These are phyloP conservation scores for Calonectria pseudoreteaudii DNA, from an alignment of 2,329 filamentous ascomycete species.

Conservation along the genomic window DNA sequence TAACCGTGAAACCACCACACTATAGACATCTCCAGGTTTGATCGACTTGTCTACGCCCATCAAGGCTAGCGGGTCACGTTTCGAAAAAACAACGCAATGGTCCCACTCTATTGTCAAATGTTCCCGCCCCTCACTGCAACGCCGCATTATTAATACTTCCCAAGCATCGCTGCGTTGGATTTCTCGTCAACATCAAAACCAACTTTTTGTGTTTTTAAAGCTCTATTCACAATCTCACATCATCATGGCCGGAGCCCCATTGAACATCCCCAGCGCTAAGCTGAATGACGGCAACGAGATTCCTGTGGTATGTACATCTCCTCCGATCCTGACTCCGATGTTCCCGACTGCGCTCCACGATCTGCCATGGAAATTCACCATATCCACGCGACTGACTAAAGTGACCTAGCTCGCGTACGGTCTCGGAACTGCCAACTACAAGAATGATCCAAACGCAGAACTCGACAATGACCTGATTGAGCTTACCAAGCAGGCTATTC, in stretches of 20 bases:
- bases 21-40: not conserved
- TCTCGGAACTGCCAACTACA: slow-evolving; percentile 76
- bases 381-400: slow-evolving; percentile 7
- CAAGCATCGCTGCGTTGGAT: not conserved
- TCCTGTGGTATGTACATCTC: slow-evolving; percentile 68
- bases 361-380: not conserved
- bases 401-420: slow-evolving; percentile 73
- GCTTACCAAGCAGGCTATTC: slow-evolving; percentile 71
- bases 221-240: slow-evolving; percentile 1
- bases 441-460: slow-evolving; percentile 58
- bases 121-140: not conserved
- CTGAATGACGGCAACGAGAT: slow-evolving; percentile 81
- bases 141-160: not conserved
- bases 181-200: not conserved
- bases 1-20: not conserved
- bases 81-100: slow-evolving; percentile 1
- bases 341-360: not conserved
- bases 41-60: not conserved
- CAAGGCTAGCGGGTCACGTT: slow-evolving; percentile 7
- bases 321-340: not conserved
- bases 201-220: too few species aligned
- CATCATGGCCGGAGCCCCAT: slow-evolving; percentile 29
- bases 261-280: slow-evolving; percentile 68
- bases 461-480: slow-evolving; percentile 67
- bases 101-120: slow-evolving; percentile 2